These are phyloP conservation scores for Periconia digitata DNA, from an alignment of 2,329 filamentous ascomycete genomes.

Conservation along the genomic window DNA sequence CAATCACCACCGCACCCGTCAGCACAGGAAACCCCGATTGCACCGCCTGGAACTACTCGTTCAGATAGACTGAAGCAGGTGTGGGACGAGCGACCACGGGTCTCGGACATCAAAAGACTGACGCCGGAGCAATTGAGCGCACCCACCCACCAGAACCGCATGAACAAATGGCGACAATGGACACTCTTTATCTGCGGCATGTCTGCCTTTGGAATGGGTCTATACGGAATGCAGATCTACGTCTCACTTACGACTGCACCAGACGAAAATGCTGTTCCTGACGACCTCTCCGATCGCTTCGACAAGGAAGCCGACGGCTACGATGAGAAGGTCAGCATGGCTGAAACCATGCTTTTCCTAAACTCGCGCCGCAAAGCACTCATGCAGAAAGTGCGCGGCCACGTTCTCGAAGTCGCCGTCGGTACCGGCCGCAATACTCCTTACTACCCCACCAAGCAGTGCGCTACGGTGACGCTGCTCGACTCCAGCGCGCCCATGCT, in stretches of 20 bases:
- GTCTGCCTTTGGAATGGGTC: slow-evolving; percentile 43
- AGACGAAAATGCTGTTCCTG: slow-evolving; percentile 30
- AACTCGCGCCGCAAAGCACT: slow-evolving; percentile 45
- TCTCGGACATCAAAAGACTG: slow-evolving; percentile 25
- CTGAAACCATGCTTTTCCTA: slow-evolving; percentile 48
- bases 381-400: slow-evolving; percentile 43
- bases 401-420: slow-evolving; percentile 53
- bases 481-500: slow-evolving; percentile 53
- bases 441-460: slow-evolving; percentile 47
- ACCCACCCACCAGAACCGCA: slow-evolving; percentile 26
- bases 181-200: slow-evolving; percentile 35
- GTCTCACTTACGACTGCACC: slow-evolving; percentile 30
- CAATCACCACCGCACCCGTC: slow-evolving; percentile 1
- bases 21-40: not conserved
- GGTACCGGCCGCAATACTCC: slow-evolving; percentile 53
- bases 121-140: slow-evolving; percentile 31
- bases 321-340: slow-evolving; percentile 50
- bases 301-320: slow-evolving; percentile 49
- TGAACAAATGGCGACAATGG: slow-evolving; percentile 33
- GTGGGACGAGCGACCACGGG: slow-evolving; percentile 27
- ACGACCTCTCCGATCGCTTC: slow-evolving; percentile 50
- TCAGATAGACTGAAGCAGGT: slow-evolving; percentile 4
- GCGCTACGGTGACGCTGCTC: slow-evolving; percentile 49
- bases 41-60: slow-evolving; percentile 6
- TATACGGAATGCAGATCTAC: slow-evolving; percentile 44